Conservation (phyloP, 345 rosid species). For the Abelmoschus esculentus region DNA sequence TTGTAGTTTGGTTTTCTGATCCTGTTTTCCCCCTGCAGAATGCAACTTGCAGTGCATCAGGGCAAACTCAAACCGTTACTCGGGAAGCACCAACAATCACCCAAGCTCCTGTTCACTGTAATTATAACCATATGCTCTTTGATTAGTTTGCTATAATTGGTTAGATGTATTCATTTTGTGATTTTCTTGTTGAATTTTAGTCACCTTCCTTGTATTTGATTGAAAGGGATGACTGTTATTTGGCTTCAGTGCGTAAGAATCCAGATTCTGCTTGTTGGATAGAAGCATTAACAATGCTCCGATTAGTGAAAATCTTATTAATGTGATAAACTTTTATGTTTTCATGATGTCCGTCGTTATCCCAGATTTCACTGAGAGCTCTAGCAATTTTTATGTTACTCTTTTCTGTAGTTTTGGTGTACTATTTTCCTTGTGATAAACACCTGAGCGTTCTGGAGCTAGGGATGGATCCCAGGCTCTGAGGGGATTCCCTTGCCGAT, state of each 20-base stretch:
- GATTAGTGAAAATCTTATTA: slow-evolving; percentile 1
- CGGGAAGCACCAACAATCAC: slow-evolving; percentile 78
- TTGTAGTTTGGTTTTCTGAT: background rate
- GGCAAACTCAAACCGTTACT: slow-evolving; percentile 77
- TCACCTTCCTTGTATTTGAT: background rate
- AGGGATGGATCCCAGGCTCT: background rate
- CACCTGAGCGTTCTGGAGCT: background rate
- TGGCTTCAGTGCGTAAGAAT: background rate
- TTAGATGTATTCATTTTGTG: background rate
- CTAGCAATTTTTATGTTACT: background rate
- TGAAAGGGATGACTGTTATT: background rate
- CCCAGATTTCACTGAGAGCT: background rate
- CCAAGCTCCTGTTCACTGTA: slow-evolving; percentile 79
- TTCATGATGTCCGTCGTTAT: background rate
- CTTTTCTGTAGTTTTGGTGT: background rate
- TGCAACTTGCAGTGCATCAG: slow-evolving; percentile 56
- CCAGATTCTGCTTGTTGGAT: background rate
- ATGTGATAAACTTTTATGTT: background rate
- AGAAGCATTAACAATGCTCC: background rate
- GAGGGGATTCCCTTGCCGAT: background rate
- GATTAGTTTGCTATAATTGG: background rate
- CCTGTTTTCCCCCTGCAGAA: slow-evolving; percentile 33
- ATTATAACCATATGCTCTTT: slow-evolving; percentile 3
- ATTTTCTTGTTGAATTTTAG: background rate
- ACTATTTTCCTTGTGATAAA: background rate